Conservation (phyloP, 2,329 filamentous ascomycete genomes). For the Aspergillus aculeatus region DNA sequence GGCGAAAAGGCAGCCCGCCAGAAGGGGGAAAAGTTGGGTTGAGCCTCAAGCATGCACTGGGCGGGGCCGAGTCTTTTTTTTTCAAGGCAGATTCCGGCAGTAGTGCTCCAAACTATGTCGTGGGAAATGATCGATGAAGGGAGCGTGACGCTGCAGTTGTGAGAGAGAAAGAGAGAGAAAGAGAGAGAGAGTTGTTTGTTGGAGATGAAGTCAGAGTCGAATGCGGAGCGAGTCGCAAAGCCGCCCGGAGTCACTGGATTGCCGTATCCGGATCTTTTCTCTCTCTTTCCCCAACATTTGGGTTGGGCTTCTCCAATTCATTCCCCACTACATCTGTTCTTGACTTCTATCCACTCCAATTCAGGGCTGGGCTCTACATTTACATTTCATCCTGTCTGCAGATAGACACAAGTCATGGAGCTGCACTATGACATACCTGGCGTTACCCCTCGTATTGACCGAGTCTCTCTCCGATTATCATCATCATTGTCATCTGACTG, state of each 20-base stretch:
- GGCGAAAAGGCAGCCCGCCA: conserved; percentile 14
- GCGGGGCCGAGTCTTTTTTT: neutral
- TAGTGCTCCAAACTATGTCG: neutral
- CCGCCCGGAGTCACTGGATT: conserved; percentile 8
- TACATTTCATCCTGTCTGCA: neutral
- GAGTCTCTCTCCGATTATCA: no score
- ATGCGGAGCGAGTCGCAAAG: neutral
- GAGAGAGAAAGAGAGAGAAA: no score
- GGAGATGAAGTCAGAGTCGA: neutral
- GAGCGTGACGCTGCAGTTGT: neutral
- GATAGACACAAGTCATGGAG: neutral
- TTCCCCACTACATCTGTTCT: neutral
- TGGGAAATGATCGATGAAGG: neutral
- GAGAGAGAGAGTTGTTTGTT: neutral
- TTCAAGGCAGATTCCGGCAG: neutral
- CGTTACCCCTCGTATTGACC: neutral
- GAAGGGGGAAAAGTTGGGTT: conserved; percentile 7
- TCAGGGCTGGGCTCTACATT: no score
- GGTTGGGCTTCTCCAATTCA: neutral
- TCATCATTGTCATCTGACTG: neutral
- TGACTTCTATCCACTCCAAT: neutral
- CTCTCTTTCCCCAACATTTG: no score
- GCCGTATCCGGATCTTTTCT: conserved; percentile 1
- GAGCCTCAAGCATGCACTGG: neutral
- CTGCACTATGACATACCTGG: neutral